Evolutionary conservation across 208 protist species (phyloP).

Genomic region (Novymonas esmeraldas): DNA sequence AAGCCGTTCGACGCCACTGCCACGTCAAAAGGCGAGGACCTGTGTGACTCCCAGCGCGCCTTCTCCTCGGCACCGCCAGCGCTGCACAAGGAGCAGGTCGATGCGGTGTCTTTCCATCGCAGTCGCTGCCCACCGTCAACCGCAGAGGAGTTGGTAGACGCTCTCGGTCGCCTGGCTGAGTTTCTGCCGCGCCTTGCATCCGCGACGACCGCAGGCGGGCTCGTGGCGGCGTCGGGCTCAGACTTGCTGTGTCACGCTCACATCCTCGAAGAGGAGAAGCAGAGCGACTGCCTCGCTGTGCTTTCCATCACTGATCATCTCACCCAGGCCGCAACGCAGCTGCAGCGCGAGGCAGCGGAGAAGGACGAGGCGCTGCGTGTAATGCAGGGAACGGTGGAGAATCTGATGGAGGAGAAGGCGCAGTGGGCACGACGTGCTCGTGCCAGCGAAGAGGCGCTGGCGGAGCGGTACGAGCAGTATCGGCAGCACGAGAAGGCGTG

Average conservation of each 20-base stretch:
- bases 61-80: background rate
- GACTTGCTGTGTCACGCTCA: conserved; percentile 21
- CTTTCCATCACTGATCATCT: conserved; percentile 27
- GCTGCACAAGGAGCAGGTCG: background rate
- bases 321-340: conserved; percentile 6
- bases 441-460: conserved; percentile 23
- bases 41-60: background rate
- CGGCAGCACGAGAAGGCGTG: conserved; percentile 23
- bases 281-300: conserved; percentile 21
- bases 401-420: conserved; percentile 26
- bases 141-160: conserved; percentile 9
- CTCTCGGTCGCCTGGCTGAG: conserved; percentile 13
- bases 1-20: background rate
- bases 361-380: conserved; percentile 13
- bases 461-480: conserved; percentile 27
- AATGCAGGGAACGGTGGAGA: conserved; percentile 13
- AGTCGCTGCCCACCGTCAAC: background rate
- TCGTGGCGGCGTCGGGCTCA: conserved; percentile 6
- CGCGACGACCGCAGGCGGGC: conserved; percentile 1
- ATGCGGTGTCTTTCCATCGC: background rate
- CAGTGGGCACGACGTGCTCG: conserved; percentile 25
- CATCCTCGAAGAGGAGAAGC: conserved; percentile 27
- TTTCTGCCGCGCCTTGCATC: conserved; percentile 22
- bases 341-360: conserved; percentile 18
- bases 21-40: background rate